Evolutionary conservation across 805 yeast genomes (phyloP), one percentile per base, ranked within the genome.

Genomic region (Starmerella tilneyi): DNA sequence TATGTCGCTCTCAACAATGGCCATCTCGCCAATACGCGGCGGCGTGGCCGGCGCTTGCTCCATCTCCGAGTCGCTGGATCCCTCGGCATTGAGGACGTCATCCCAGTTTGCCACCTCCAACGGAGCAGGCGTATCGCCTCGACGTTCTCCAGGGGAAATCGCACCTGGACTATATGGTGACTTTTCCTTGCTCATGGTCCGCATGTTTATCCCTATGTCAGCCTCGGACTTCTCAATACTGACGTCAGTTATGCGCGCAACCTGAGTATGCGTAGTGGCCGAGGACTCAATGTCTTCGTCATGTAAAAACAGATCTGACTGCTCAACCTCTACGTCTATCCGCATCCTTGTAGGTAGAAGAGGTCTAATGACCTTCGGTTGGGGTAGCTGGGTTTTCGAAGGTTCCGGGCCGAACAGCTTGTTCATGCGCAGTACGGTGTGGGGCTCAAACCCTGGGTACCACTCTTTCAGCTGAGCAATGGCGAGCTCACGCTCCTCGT

Each of bases 381-480:
- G 47, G 33, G 77, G 76, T 42, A 72, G 76, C 26, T 66, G 64
- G 52, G 74, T 74, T 46, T 69, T 69, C 15, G 66, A 63, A 1
- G 88, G 82, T 9, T 71, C 69, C 1, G 89, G 81, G 23, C 75
- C 72, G 54, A 81, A 81, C 38, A 83, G 63, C 7, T 73, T 61
- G 59, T 81, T 84, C 74, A 80, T 75, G 53, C 76, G 75, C 54
- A 81, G 66, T 1, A 78, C 72, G 36, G 72, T 66, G 21, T 75
- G 71, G 19, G 66, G 67, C 44, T 70, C 66, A 61, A 79, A 84
- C 1, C 72, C 66, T 0, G 94, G 94, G 57, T 72, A 83, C 55
- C 76, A 75, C 33, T 53, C 48, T 34, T 52, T 43, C 16, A 65
- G 55, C 44, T 58, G 59, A 9, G 58, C 49, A 23, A 53, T 42